Conservation (phyloP, 1,139 yeast species). For the Candida albicans region DNA sequence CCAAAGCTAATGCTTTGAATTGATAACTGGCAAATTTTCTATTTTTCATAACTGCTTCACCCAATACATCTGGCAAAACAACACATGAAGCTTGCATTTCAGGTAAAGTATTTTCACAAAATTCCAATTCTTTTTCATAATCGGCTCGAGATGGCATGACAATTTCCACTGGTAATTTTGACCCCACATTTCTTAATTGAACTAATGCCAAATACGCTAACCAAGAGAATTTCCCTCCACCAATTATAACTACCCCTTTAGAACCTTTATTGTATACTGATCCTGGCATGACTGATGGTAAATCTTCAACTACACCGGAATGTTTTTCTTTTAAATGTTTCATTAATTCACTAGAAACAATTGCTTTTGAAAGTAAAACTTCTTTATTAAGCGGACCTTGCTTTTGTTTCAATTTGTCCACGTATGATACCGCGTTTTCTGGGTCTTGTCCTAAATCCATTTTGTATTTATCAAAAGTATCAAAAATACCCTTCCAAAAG, state of each 20-base stretch:
- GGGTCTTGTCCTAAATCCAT: slow-evolving; percentile 17
- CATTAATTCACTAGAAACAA: slow-evolving; percentile 23
- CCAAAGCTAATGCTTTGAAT: slow-evolving; percentile 40
- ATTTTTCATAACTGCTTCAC: slow-evolving; percentile 32
- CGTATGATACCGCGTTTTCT: slow-evolving; percentile 24
- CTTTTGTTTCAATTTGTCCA: slow-evolving; percentile 22
- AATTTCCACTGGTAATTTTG: slow-evolving; percentile 38
- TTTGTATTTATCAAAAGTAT: slow-evolving; percentile 19
- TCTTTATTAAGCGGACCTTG: slow-evolving; percentile 28
- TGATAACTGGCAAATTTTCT: slow-evolving; percentile 40
- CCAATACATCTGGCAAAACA: slow-evolving; percentile 36
- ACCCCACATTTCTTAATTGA: slow-evolving; percentile 36
- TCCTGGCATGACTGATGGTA: slow-evolving; percentile 28
- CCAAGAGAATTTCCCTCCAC: slow-evolving; percentile 43
- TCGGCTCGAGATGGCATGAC: slow-evolving; percentile 36
- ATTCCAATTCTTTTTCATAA: slow-evolving; percentile 27
- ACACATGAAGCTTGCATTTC: slow-evolving; percentile 30
- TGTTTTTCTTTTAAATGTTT: slow-evolving; percentile 29
- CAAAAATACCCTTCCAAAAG: slow-evolving; percentile 26
- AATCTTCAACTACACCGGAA: slow-evolving; percentile 19
- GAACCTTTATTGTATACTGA: slow-evolving; percentile 27
- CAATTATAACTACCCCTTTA: slow-evolving; percentile 38
- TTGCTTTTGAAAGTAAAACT: slow-evolving; percentile 31
- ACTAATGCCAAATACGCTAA: slow-evolving; percentile 36
- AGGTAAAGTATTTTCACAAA: slow-evolving; percentile 28